A percentile compares a stretch with the other conserved stretches of the same genome.
These are phyloP conservation scores for Sclerotiophoma versabilis DNA, from an alignment of 2,329 filamentous ascomycete genomes.

Conservation along the genomic window DNA sequence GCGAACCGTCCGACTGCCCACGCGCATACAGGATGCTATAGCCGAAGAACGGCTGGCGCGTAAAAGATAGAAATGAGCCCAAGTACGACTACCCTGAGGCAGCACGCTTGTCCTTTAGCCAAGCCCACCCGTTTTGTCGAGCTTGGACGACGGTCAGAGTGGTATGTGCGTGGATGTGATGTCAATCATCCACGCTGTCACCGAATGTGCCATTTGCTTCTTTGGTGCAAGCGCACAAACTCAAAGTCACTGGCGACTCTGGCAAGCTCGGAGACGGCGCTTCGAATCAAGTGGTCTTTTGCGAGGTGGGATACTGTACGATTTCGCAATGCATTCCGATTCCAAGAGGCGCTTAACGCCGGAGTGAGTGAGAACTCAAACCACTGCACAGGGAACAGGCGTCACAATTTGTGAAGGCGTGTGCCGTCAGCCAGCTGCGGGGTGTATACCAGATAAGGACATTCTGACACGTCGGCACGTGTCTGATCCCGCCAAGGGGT, in stretches of 20 bases:
- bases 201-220: constrained; percentile 29
- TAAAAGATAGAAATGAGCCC: not conserved
- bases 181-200: constrained; percentile 7
- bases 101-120: not conserved
- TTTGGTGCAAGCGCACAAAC: constrained; percentile 27
- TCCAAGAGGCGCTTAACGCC: not conserved
- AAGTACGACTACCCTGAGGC: not conserved
- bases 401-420: not conserved
- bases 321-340: not conserved
- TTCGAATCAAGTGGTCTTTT: not conserved
- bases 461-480: not conserved
- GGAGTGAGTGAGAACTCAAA: constrained; percentile 7
- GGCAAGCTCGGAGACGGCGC: not conserved
- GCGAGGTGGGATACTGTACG: not conserved
- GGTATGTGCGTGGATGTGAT: constrained; percentile 13
- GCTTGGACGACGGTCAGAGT: constrained; percentile 1
- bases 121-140: constrained; percentile 14
- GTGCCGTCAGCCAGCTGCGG: constrained; percentile 1
- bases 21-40: constrained; percentile 19
- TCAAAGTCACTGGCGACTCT: not conserved
- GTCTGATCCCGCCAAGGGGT: not conserved
- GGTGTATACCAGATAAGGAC: constrained; percentile 4
- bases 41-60: constrained; percentile 10
- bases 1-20: constrained; percentile 12
- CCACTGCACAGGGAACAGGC: constrained; percentile 3